These are phyloP conservation scores for Trypanosoma vivax DNA, from an alignment of 208 protist genomes.

Conservation along the genomic window DNA sequence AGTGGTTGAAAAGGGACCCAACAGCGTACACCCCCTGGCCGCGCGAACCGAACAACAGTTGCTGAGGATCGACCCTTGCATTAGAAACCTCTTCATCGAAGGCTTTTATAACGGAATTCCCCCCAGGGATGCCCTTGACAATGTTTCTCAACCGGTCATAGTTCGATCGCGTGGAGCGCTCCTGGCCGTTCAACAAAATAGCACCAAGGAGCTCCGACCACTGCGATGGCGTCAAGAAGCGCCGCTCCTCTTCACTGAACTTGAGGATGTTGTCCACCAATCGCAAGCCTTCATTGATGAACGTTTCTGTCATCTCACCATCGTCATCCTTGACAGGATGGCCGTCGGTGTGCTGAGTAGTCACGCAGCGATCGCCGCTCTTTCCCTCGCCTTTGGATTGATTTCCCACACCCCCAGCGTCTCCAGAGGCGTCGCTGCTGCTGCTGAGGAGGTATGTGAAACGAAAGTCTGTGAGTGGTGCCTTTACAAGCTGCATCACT, in stretches of 20 bases:
- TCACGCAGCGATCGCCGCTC: constrained; percentile 7
- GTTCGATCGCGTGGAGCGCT: constrained; percentile 48
- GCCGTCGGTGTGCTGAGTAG: constrained; percentile 16
- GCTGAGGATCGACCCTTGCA: constrained; percentile 3
- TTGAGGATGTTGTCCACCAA: constrained; percentile 31
- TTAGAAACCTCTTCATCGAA: constrained; percentile 24
- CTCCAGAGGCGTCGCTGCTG: constrained; percentile 4
- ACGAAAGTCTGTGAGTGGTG: constrained; percentile 36
- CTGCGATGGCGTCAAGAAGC: constrained; percentile 18
- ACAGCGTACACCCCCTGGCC: constrained; percentile 67
- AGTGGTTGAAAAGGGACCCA: constrained; percentile 74
- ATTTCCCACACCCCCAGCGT: neutral
- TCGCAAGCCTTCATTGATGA: constrained; percentile 19
- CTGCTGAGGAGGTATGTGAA: constrained; percentile 53
- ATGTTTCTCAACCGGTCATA: constrained; percentile 36
- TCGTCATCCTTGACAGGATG: constrained; percentile 6
- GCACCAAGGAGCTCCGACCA: constrained; percentile 64
- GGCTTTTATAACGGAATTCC: constrained; percentile 10
- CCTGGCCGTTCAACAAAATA: constrained; percentile 76
- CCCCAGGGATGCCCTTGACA: constrained; percentile 20
- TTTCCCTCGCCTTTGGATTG: neutral
- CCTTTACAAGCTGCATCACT: constrained; percentile 44
- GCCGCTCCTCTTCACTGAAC: constrained; percentile 27
- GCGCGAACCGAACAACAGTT: constrained; percentile 26
- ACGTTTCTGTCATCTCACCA: constrained; percentile 22